Conservation (phyloP, 345 rosid genomes). For the Arabidopsis thaliana region DNA sequence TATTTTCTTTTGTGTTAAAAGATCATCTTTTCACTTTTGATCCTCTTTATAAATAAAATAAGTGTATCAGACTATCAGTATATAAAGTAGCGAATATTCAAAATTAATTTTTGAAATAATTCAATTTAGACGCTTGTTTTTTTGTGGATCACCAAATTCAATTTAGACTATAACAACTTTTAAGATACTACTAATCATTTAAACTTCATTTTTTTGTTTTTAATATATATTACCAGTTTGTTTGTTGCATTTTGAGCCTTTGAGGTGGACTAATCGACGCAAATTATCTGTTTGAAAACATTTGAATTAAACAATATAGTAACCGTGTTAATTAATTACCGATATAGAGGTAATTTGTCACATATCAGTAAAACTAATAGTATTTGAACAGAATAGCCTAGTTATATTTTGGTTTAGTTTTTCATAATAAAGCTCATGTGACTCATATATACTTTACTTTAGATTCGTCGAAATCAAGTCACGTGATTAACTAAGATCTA, state of each 20-base stretch:
- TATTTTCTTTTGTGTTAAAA: background rate
- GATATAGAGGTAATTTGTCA: constrained; percentile 8
- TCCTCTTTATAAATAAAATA: constrained; percentile 22
- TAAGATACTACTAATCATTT: background rate
- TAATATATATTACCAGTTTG: background rate
- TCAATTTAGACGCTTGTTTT: background rate
- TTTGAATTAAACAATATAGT: constrained; percentile 14
- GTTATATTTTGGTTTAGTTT: constrained; percentile 1
- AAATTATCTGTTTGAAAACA: background rate
- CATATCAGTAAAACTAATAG: background rate
- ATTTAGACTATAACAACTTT: background rate
- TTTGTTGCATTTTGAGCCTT: background rate
- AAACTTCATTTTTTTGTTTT: background rate
- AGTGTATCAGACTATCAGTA: constrained; percentile 7
- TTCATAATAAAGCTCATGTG: constrained; percentile 29
- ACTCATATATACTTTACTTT: constrained; percentile 26
- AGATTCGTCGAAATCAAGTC: constrained; percentile 35
- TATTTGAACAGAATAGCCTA: background rate
- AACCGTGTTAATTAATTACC: background rate
- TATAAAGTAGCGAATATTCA: constrained; percentile 14
- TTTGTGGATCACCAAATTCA: too few species aligned
- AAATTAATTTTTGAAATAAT: background rate
- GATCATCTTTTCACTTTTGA: constrained; percentile 27
- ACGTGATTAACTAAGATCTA: constrained; percentile 39
- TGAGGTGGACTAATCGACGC: background rate